Base-by-base conservation (phyloP, 2,329 filamentous ascomycete genomes). In the Lachnellula occidentalis region DNA sequence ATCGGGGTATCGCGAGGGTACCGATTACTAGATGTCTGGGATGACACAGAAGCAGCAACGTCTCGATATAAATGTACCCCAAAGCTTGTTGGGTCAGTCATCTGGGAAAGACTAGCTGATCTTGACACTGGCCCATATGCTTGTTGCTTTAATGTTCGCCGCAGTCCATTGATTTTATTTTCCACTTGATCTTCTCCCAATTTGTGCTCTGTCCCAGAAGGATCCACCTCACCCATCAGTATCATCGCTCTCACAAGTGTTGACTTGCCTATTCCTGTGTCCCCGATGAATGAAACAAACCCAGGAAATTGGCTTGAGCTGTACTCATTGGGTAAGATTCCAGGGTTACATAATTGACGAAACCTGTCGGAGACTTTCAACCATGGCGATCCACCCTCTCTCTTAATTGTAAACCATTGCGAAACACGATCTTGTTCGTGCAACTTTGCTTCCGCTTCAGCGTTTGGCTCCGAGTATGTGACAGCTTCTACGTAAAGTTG, bases 211-310 rank as follows among this genome's bases (percentile, higher is more conserved):
- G 47, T 47, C 2, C 39, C 56, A 50, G 53, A 41, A 27, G 50
- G 39, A 36, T 58, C 46, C 34, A 53, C 14, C 54, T 39, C 17
- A 2, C 61, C 61, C 36, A 61, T 56, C 34, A 63, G 31, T 21
- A 63, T 51, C 60, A 63, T 64, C 3, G 61, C 60, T 19, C 60
- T 50, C 15, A 61, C 50, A 21, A 64, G 47, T 2, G 57, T 63
- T 9, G 62, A 64, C 51, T 64, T 64, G 5, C 62, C 62, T 31
- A 49, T 50, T 5, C 52, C 53, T 8, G 62, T 64, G 42, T 59
- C 56, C 9, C 62, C 62, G 4, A 64, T 55, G 37, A 64, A 64
- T 1, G 62, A 64, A 7, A 63, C 59, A 45, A 64, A 62, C 22
- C 59, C 58, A 21, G 62, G 62, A 34, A 56, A 64, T 12, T 61